Conservation (phyloP, 108 stramenopile species). For the Fragilaria crotonensis region DNA sequence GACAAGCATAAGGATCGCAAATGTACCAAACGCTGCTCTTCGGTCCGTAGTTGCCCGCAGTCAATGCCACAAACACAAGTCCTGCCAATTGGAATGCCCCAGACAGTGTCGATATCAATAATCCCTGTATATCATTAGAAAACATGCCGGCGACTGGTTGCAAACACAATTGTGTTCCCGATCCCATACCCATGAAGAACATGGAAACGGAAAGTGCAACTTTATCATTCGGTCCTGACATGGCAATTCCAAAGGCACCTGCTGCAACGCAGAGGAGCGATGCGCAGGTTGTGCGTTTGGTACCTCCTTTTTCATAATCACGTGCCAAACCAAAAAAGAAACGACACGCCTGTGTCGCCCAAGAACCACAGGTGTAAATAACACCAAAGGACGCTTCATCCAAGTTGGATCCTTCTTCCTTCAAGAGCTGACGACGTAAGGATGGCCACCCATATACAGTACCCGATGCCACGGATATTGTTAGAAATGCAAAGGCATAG, state of each 20-base stretch:
- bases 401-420: conserved; percentile 19
- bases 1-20: conserved; percentile 11
- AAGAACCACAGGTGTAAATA: conserved; percentile 29
- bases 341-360: conserved; percentile 27
- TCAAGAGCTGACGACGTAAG: conserved; percentile 20
- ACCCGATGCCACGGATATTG: conserved; percentile 16
- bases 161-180: conserved; percentile 32
- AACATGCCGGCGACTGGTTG: conserved; percentile 39
- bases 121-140: conserved; percentile 12
- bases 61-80: conserved; percentile 12
- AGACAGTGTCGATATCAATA: conserved; percentile 14
- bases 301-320: conserved; percentile 25
- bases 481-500: conserved; percentile 20
- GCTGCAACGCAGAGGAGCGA: conserved; percentile 7
- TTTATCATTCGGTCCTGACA: conserved; percentile 9
- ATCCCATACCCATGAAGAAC: conserved; percentile 30
- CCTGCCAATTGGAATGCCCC: conserved; percentile 39
- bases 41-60: conserved; percentile 2
- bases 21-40: conserved; percentile 7
- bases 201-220: conserved; percentile 15
- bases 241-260: conserved; percentile 24
- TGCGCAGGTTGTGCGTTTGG: conserved; percentile 4
- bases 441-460: conserved; percentile 40
- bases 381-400: conserved; percentile 21
- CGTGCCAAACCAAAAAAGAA: conserved; percentile 33